Evolutionary conservation across 2,329 filamentous ascomycete genomes (phyloP).

Genomic region (Monosporascus sp.): DNA sequence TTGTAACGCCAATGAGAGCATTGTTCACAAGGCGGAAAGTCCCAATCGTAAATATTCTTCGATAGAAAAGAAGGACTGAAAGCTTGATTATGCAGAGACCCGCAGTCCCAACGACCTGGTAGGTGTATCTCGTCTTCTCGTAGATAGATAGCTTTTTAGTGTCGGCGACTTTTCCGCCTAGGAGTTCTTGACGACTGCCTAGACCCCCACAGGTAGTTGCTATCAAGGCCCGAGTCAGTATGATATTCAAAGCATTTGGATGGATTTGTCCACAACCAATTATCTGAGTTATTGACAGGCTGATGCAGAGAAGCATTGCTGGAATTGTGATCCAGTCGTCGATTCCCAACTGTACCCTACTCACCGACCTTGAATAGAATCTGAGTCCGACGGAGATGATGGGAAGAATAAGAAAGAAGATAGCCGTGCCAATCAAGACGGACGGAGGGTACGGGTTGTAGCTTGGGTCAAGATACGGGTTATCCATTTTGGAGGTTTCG

Average conservation of each 20-base stretch:
- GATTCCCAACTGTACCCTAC: constrained; percentile 5
- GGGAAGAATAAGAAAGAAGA: constrained; percentile 12
- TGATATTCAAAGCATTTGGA: neutral
- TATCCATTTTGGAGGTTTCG: constrained; percentile 3
- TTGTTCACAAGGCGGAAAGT: constrained; percentile 11
- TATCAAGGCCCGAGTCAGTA: neutral
- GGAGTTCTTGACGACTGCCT: constrained; percentile 8
- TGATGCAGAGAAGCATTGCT: constrained; percentile 7
- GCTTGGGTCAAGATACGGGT: constrained; percentile 11
- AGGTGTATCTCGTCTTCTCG: constrained; percentile 13
- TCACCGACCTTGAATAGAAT: constrained; percentile 10
- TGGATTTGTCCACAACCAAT: constrained; percentile 5
- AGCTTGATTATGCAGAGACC: constrained; percentile 10
- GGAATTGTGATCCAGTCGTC: constrained; percentile 14
- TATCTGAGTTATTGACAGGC: constrained; percentile 9
- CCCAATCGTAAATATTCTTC: constrained; percentile 12
- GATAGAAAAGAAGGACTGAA: constrained; percentile 13
- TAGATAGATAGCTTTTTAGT: constrained; percentile 10
- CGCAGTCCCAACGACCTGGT: constrained; percentile 7
- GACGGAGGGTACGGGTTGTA: constrained; percentile 12
- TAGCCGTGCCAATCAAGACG: constrained; percentile 11
- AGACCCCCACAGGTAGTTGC: constrained; percentile 9
- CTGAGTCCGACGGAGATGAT: constrained; percentile 7
- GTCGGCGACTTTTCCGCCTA: constrained; percentile 7
- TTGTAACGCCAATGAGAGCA: constrained; percentile 20